Conservation (phyloP, 1,284 basidiomycete genomes). For the Rhodotorula sp. region DNA sequence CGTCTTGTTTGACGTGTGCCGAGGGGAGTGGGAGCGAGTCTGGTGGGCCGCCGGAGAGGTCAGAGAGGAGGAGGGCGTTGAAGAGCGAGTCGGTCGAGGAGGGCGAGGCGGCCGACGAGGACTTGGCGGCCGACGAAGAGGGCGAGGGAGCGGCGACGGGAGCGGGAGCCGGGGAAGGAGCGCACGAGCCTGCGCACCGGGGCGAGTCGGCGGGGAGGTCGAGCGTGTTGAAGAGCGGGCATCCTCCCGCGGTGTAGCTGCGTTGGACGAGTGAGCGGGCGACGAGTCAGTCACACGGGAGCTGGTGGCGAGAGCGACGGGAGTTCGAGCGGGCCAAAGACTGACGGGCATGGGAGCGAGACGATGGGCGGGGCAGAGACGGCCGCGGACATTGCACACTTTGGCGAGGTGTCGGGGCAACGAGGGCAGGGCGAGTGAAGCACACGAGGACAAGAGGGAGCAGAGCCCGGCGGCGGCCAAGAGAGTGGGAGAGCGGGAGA, state of each 20-base stretch:
- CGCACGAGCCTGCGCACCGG: constrained; percentile 15
- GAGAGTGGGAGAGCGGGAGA: neutral
- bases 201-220: neutral
- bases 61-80: neutral
- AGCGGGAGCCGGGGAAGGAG: constrained; percentile 4
- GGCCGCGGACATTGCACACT: neutral
- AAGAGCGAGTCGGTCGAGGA: neutral
- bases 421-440: neutral
- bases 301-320: neutral
- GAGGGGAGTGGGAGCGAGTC: neutral
- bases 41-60: neutral
- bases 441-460: neutral
- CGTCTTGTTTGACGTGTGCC: neutral
- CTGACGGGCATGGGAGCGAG: neutral
- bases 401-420: too few species aligned
- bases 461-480: neutral
- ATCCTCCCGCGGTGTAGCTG: constrained; percentile 27
- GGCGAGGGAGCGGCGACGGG: neutral
- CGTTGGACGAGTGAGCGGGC: neutral
- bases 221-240: constrained; percentile 31
- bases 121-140: neutral
- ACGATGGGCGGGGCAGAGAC: neutral
- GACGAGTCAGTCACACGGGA: neutral
- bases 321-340: neutral
- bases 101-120: neutral